phyloP scores from a whole-genome alignment of 2,329 filamentous ascomycete species.

The Eutypella sp. region DNA sequence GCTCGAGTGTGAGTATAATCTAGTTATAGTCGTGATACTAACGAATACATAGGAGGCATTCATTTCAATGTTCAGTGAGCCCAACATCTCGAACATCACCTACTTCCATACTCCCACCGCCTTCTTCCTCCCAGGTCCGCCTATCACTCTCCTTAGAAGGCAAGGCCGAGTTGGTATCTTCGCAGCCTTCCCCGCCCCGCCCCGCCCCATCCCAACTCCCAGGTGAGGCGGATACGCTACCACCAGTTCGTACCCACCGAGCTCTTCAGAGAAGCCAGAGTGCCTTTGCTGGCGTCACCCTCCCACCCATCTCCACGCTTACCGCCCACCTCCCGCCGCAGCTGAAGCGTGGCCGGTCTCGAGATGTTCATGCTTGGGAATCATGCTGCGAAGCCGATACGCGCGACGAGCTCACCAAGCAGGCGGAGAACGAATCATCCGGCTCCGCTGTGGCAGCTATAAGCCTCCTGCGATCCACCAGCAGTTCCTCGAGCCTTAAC shows the following conservation, averaged over 20 bases:
- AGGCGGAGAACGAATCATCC: slow-evolving; percentile 73
- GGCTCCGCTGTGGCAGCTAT: slow-evolving; percentile 80
- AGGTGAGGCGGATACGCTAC: slow-evolving; percentile 40
- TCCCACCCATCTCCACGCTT: slow-evolving; percentile 51
- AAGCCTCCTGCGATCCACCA: slow-evolving; percentile 70
- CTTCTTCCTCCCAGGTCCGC: slow-evolving; percentile 56
- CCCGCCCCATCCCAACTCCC: slow-evolving; percentile 47
- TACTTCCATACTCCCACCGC: slow-evolving; percentile 28
- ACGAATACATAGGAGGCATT: slow-evolving; percentile 33
- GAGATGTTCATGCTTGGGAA: slow-evolving; percentile 86
- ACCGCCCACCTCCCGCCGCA: slow-evolving; percentile 49
- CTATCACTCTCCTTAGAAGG: slow-evolving; percentile 83
- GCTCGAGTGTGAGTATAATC: neutral
- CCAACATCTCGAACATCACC: slow-evolving; percentile 34
- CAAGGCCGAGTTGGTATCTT: slow-evolving; percentile 78
- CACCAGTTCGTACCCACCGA: slow-evolving; percentile 41
- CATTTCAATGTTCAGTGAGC: slow-evolving; percentile 38
- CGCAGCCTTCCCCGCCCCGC: slow-evolving; percentile 65
- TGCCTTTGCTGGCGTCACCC: slow-evolving; percentile 53
- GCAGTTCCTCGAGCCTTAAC: slow-evolving; percentile 41
- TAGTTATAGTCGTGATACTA: slow-evolving; percentile 2
- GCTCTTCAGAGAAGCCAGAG: slow-evolving; percentile 68
- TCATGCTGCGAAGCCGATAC: slow-evolving; percentile 79
- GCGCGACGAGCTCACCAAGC: slow-evolving; percentile 73
- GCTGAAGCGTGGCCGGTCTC: slow-evolving; percentile 67